These are phyloP conservation scores for Trichosporon sp. DNA, from an alignment of 1,284 basidiomycete species.

Conservation along the genomic window DNA sequence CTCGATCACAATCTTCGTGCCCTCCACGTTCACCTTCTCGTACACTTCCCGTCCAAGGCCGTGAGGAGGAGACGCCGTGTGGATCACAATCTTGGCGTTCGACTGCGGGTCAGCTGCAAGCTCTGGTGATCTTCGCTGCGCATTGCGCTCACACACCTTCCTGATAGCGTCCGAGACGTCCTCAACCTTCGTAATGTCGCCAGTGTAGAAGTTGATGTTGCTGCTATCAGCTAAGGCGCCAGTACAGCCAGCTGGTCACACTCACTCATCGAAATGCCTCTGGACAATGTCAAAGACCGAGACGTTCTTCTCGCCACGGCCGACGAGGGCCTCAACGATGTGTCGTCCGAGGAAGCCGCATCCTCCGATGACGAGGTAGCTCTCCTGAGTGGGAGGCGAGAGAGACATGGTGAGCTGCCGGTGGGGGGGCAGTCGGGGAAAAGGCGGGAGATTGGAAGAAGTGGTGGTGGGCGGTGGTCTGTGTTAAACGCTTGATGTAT, in stretches of 20 bases:
- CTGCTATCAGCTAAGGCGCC: conserved; percentile 31
- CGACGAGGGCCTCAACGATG: conserved; percentile 78
- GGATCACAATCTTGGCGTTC: conserved; percentile 83
- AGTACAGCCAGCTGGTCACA: conserved; percentile 12
- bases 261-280: conserved; percentile 66
- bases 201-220: conserved; percentile 81
- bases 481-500: neutral
- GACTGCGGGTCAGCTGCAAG: conserved; percentile 61
- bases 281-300: conserved; percentile 88
- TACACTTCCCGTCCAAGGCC: conserved; percentile 73
- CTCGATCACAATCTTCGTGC: conserved; percentile 82
- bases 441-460: neutral
- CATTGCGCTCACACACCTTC: conserved; percentile 63
- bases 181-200: conserved; percentile 77
- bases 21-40: conserved; percentile 91
- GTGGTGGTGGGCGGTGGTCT: neutral
- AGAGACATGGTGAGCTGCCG: conserved; percentile 27
- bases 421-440: neutral
- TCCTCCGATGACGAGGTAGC: conserved; percentile 77
- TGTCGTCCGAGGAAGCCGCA: conserved; percentile 90
- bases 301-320: conserved; percentile 72
- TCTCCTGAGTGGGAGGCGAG: conserved; percentile 40
- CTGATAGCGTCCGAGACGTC: conserved; percentile 71
- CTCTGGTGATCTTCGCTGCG: neutral
- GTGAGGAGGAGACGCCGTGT: conserved; percentile 89